Evolutionary conservation across 306 rosid genomes (phyloP), one percentile per base, ranked within the genome.

Genomic region (Medicago ruthenica): DNA sequence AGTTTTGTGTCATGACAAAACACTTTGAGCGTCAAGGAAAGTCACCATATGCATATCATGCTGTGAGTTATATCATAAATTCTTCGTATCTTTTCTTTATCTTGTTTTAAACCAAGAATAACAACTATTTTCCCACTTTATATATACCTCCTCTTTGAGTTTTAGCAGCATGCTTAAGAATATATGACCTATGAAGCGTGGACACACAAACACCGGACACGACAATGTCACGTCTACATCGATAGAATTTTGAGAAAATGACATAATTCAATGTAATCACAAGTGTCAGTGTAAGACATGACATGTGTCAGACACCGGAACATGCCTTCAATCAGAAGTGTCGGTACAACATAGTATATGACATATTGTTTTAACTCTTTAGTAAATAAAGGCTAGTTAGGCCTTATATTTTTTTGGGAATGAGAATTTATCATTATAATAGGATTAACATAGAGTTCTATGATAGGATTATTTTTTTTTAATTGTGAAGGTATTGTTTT

Each of bases 11-110:
- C 85, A 92, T 95, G 99, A 86, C 84, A 6, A 92, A 95, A 80
- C 99, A 95, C 82, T 92, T 89, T 37, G 92, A 92, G 53, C 97
- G 97, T 59, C 97, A 95, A 81, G 98, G 96, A 44, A 86, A 95
- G 73, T 83, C 96, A 0, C 97, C 98, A 17, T 95, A 92, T 64
- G 93, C 94, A 11, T 95, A 92, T 71, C 98, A 95, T 80, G 75
- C 98, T 16, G 98, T 95, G 86, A 85, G 92, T 86, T n/a, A 50
- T 34, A 41, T 77, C 4, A n/a, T 58, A 57, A 50, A 24, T 50
- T 68, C 11, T 55, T 48, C 21, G 24, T 18, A 67, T 17, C 22
- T 39, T 55, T 48, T 48, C 76, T 24, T 41, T 48, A 45, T 68
- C 18, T 70, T 61, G 2, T 36, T 58, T 42, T 62, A 13, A 8